Percentiles rank a stretch among this genome's conserved stretches.
These are phyloP conservation scores for Iris macrosiphon DNA, from an alignment of 106 monocot genomes.

Conservation along the genomic window DNA sequence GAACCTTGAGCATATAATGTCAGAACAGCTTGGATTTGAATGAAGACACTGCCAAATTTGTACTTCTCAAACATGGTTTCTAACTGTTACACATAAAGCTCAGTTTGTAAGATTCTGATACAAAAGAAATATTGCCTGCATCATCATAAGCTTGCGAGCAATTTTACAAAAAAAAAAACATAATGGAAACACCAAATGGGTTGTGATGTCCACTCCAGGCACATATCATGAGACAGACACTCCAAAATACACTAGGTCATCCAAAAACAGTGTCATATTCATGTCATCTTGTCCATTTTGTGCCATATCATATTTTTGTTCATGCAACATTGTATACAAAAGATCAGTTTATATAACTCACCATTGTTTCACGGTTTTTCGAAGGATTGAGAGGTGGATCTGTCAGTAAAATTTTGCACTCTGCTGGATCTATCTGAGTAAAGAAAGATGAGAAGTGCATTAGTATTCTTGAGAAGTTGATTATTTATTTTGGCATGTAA, in stretches of 20 bases:
- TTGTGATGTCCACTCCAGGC: too few relatives aligned
- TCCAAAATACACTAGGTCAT: too few relatives aligned
- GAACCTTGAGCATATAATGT: conserved; percentile 97
- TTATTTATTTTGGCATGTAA: too few relatives aligned
- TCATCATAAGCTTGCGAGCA: neutral
- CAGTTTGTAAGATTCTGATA: conserved; percentile 1
- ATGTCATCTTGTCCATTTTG: too few relatives aligned
- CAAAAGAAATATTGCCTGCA: neutral
- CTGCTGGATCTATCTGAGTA: conserved; percentile 76
- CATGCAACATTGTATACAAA: too few relatives aligned
- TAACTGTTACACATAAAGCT: conserved; percentile 42
- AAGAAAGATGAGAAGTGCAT: conserved; percentile 6
- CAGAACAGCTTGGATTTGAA: conserved; percentile 98
- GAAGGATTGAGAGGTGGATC: conserved; percentile 98
- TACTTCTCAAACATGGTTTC: conserved; percentile 99
- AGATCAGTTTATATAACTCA: too few relatives aligned
- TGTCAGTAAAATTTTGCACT: conserved; percentile 94
- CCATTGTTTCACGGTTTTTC: conserved; percentile 97
- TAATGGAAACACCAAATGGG: too few relatives aligned
- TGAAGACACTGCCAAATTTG: conserved; percentile 73
- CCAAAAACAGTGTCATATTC: too few relatives aligned
- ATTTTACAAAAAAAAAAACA: too few relatives aligned
- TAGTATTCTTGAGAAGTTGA: too few relatives aligned
- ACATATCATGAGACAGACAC: too few relatives aligned
- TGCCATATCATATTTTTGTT: too few relatives aligned